Evolutionary conservation across 2,329 filamentous ascomycete species (phyloP), one percentile per base, ranked within the genome.

Genomic region (Raffaelea deltoideospora): DNA sequence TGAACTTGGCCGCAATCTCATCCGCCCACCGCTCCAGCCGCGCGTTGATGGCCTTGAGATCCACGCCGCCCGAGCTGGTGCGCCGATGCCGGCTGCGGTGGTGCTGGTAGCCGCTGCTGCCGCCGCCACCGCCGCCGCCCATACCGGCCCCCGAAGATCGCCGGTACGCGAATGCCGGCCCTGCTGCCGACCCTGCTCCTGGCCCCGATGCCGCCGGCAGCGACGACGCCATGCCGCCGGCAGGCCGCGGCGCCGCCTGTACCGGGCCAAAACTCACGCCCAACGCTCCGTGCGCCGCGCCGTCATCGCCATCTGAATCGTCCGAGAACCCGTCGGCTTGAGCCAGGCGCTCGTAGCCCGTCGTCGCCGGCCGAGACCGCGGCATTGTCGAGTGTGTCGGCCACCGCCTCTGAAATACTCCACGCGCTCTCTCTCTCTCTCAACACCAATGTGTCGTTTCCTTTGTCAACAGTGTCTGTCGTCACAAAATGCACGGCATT

Each of bases 41-140:
- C 41, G 88, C 87, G 57, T 98, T 98, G 59, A 98, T 96, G 41
- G 90, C 90, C 56, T 96, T 96, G 53, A 98, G 82, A 52, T 98
- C 90, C 15, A 98, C 88, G 3, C 87, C 88, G 17, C n/a, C n/a
- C n/a, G 85, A 85, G 49, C 87, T 90, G 53, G 83, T 81, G 47
- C 55, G 69, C 9, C 35, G 26, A 19, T 44, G 43, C 8, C 40
- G 42, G 15, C 10, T 17, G 15, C 33, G 35, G 33, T 38, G 20
- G 13, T 28, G 22, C 23, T 21, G 27, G 28, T 36, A 30, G 6
- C 27, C n/a, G n/a, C n/a, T n/a, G n/a, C n/a, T n/a, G 31, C 5
- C 31, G 28, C 28, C 31, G 28, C 21, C n/a, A n/a, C 31, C 19
- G 26, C 38, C 59, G 48, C 61, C 64, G 52, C 48, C 61, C 48